Base-by-base conservation (phyloP, 345 rosid species). In the Toxicodendron radicans region DNA sequence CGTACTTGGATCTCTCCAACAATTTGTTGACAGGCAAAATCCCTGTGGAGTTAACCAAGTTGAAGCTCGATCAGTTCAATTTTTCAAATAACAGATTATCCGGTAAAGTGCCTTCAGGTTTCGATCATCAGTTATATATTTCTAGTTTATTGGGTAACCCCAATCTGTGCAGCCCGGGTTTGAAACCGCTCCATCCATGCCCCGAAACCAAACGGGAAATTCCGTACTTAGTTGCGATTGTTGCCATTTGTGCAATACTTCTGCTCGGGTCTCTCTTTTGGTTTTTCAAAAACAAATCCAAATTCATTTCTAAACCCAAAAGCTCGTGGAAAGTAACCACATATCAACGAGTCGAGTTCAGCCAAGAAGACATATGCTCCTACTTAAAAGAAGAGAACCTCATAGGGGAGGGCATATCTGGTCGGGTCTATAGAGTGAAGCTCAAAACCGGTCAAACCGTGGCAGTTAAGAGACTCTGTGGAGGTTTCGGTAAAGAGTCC, bases 401-500 rank as follows among this genome's bases (percentile, higher is more conserved):
- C 43, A 85, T 92, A 33, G 96, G 94, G 8, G 75, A 81, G 0
- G 97, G 97, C 4, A 88, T 90, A 1, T 87, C 96, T 3, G 92
- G 94, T 62, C 74, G 76, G 71, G 97, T 92, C 18, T 90, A 90
- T 72, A 79, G 67, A 69, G 89, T 83, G 18, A n/a, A 66, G 53
- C 80, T 87, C 10, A 84, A 86, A 59, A 69, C 90, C 8, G 95
- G 91, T 12, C 79, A 84, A 68, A 78, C 62, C 10, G 86, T 90
- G 12, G 97, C 97, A n/a, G 97, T 83, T 4, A 92, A 92, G 87
- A 79, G 73, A 66, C 86, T 92, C 0, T 51, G 83, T 83, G 85
- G 77, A n/a, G 78, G 75, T 13, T 11, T 38, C 14, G 67, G 33
- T 10, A 84, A 80, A 0, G 88, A 87, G 46, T 24, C 68, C 4